Conservation (phyloP, 2,329 filamentous ascomycete genomes). For the Akanthomyces uredinophilus region DNA sequence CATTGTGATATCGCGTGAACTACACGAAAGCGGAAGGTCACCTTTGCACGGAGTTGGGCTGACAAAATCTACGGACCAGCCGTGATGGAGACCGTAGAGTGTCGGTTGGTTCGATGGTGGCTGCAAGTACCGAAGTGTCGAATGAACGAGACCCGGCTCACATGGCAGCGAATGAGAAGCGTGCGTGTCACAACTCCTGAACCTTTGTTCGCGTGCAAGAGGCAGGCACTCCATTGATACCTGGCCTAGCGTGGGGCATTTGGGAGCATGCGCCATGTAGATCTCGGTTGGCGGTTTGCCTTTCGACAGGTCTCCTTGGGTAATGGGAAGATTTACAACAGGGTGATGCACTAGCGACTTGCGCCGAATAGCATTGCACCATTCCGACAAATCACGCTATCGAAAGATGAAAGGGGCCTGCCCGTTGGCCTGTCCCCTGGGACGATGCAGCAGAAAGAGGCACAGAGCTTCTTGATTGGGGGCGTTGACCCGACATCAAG, state of each 20-base stretch:
- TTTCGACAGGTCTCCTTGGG: neutral
- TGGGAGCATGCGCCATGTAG: neutral
- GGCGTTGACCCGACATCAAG: neutral
- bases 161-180: neutral
- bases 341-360: neutral
- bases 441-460: neutral
- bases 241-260: neutral
- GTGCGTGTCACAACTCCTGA: neutral
- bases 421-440: neutral
- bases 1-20: neutral
- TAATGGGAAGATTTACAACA: neutral
- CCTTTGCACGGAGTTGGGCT: neutral
- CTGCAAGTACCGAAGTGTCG: neutral
- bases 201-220: neutral
- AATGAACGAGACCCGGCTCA: slow-evolving; percentile 1
- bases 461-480: neutral
- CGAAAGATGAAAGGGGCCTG: neutral
- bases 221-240: neutral
- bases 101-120: slow-evolving; percentile 1
- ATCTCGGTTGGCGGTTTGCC: neutral
- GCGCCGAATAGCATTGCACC: neutral
- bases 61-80: neutral
- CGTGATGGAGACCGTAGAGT: neutral
- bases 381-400: neutral
- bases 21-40: slow-evolving; percentile 5